Percentiles rank a stretch among this genome's conserved stretches.
phyloP scores from a whole-genome alignment of 352 stramenopile species.

The Pythium grandisporangium region DNA sequence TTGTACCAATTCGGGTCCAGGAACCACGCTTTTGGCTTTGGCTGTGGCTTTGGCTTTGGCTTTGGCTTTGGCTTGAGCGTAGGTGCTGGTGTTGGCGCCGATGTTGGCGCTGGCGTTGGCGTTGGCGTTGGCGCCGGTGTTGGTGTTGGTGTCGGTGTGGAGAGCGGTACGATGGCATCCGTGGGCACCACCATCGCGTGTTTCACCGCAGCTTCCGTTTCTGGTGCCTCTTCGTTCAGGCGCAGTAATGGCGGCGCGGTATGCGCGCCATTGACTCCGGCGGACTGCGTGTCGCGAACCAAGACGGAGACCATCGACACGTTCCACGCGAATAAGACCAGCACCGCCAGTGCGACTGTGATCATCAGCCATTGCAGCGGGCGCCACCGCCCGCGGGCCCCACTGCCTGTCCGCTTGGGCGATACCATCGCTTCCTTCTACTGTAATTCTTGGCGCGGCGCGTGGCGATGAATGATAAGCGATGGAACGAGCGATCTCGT shows the following conservation, averaged over 20 bases:
- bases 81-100: too few relatives aligned
- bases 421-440: too few relatives aligned
- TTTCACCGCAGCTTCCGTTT: not conserved
- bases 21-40: slow-evolving; percentile 28
- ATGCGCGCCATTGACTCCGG: not conserved
- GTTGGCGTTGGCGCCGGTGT: too few relatives aligned
- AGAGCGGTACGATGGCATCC: not conserved
- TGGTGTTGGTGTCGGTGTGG: too few relatives aligned
- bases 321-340: slow-evolving; percentile 48
- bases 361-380: slow-evolving; percentile 18
- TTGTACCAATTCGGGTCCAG: slow-evolving; percentile 33
- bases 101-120: too few relatives aligned
- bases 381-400: slow-evolving; percentile 6
- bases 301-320: slow-evolving; percentile 28
- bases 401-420: too few relatives aligned
- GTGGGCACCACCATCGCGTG: not conserved
- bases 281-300: slow-evolving; percentile 3
- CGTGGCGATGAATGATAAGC: too few relatives aligned
- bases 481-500: too few relatives aligned
- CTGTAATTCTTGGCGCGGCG: too few relatives aligned
- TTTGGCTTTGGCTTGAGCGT: not conserved
- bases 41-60: slow-evolving; percentile 1
- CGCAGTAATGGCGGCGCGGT: not conserved
- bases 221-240: not conserved
- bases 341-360: slow-evolving; percentile 13